Evolutionary conservation across 805 yeast genomes (phyloP).

Genomic region (Groenewaldozyma tartarivorans): DNA sequence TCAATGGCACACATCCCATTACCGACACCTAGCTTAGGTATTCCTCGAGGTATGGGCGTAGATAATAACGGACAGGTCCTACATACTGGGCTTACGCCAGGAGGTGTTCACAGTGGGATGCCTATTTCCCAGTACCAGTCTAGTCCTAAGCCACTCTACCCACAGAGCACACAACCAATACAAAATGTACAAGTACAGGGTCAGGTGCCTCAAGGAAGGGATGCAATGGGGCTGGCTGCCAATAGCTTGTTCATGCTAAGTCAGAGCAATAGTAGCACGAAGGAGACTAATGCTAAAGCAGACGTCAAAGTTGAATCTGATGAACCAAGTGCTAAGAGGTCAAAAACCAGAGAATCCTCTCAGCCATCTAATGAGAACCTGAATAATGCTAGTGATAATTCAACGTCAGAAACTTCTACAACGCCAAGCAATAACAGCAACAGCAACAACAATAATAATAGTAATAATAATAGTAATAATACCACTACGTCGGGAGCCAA

Average conservation of each 20-base stretch:
- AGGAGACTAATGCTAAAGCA: no score
- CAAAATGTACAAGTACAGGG: neutral
- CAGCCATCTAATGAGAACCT: no score
- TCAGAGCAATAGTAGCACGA: no score
- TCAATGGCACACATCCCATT: no score
- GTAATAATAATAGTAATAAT: neutral
- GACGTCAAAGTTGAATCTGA: no score
- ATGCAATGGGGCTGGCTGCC: constrained; percentile 16
- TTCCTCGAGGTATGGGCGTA: no score
- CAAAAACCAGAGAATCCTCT: neutral
- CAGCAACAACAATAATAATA: constrained; percentile 4
- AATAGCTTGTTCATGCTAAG: constrained; percentile 26
- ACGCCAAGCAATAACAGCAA: constrained; percentile 14
- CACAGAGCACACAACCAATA: neutral
- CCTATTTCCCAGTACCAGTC: no score
- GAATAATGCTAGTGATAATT: neutral
- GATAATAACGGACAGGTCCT: neutral
- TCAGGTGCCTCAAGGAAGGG: neutral
- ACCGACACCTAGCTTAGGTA: no score
- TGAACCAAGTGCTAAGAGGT: no score
- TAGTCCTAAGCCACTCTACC: neutral
- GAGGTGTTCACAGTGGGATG: no score
- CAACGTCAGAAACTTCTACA: constrained; percentile 13
- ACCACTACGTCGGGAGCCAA: neutral
- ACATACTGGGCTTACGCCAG: no score